A percentile compares a stretch with the other conserved stretches of the same genome.
Conservation (phyloP, 495 filamentous ascomycete genomes). For the Neurospora tetraspora region DNA sequence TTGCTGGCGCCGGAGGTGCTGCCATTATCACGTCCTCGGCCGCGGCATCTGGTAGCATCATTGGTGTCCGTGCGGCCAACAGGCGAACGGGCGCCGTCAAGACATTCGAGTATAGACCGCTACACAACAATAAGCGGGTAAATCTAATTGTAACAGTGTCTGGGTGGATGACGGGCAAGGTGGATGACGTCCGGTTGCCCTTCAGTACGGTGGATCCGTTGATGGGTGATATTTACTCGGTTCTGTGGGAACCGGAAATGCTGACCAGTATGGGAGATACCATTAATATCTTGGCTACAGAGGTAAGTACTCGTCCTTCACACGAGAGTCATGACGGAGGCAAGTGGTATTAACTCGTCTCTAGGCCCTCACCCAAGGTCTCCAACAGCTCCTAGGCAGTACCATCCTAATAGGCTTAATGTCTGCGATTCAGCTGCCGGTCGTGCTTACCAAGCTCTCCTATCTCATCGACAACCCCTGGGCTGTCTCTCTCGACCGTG, state of each 20-base stretch:
- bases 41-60: slow-evolving; percentile 74
- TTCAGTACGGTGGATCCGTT: slow-evolving; percentile 93
- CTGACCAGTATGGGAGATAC: slow-evolving; percentile 93
- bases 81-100: slow-evolving; percentile 81
- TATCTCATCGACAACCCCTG: slow-evolving; percentile 99
- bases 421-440: slow-evolving; percentile 85
- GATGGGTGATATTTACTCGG: slow-evolving; percentile 97
- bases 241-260: slow-evolving; percentile 98
- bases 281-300: slow-evolving; percentile 95
- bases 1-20: slow-evolving; percentile 86
- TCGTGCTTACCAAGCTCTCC: slow-evolving; percentile 86
- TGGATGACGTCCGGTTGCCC: slow-evolving; percentile 90
- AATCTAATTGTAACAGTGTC: slow-evolving; percentile 94
- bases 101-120: slow-evolving; percentile 91
- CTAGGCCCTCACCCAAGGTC: slow-evolving; percentile 84
- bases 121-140: slow-evolving; percentile 95
- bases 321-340: background rate
- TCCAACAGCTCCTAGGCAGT: slow-evolving; percentile 89
- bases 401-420: slow-evolving; percentile 84
- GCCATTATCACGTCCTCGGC: slow-evolving; percentile 87
- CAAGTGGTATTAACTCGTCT: slow-evolving; percentile 1
- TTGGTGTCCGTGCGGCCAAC: slow-evolving; percentile 76
- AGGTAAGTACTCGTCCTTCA: slow-evolving; percentile 47
- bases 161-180: slow-evolving; percentile 97
- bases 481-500: slow-evolving; percentile 87